These are phyloP conservation scores for Peronospora belbahrii DNA, from an alignment of 352 stramenopile genomes.

Conservation along the genomic window DNA sequence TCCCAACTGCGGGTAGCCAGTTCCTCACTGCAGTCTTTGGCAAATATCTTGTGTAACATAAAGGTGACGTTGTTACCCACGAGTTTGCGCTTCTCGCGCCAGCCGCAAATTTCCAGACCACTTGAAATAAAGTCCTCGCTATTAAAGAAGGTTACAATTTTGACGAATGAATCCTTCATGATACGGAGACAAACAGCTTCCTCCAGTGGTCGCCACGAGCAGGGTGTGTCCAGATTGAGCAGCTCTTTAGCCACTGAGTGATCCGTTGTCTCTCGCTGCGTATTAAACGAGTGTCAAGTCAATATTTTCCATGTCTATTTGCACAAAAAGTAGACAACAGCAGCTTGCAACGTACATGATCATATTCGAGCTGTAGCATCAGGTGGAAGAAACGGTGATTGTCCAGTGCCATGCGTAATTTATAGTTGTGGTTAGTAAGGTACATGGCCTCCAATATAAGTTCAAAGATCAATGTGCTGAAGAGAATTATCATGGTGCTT, in stretches of 20 bases:
- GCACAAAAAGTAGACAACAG: neutral
- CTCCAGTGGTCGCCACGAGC: slow-evolving; percentile 33
- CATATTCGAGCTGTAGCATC: slow-evolving; percentile 51
- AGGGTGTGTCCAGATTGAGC: slow-evolving; percentile 24
- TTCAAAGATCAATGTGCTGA: slow-evolving; percentile 23
- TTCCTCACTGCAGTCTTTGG: slow-evolving; percentile 44
- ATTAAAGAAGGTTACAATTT: slow-evolving; percentile 17
- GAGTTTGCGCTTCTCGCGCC: slow-evolving; percentile 51
- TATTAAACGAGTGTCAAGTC: neutral
- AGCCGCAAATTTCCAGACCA: slow-evolving; percentile 7
- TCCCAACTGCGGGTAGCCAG: slow-evolving; percentile 41
- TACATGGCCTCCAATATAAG: slow-evolving; percentile 34
- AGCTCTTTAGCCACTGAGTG: slow-evolving; percentile 15
- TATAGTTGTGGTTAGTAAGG: slow-evolving; percentile 47
- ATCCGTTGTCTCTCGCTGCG: slow-evolving; percentile 30
- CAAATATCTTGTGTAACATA: slow-evolving; percentile 53
- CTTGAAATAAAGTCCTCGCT: neutral
- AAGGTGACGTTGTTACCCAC: slow-evolving; percentile 47
- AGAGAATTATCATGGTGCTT: slow-evolving; percentile 13
- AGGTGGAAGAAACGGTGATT: slow-evolving; percentile 53
- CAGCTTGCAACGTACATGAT: slow-evolving; percentile 34
- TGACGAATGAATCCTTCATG: slow-evolving; percentile 43
- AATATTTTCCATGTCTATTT: neutral
- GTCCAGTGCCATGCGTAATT: slow-evolving; percentile 37
- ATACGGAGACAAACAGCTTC: slow-evolving; percentile 33